phyloP scores from a whole-genome alignment of 805 yeast species.

The Metschnikowia borealis region DNA sequence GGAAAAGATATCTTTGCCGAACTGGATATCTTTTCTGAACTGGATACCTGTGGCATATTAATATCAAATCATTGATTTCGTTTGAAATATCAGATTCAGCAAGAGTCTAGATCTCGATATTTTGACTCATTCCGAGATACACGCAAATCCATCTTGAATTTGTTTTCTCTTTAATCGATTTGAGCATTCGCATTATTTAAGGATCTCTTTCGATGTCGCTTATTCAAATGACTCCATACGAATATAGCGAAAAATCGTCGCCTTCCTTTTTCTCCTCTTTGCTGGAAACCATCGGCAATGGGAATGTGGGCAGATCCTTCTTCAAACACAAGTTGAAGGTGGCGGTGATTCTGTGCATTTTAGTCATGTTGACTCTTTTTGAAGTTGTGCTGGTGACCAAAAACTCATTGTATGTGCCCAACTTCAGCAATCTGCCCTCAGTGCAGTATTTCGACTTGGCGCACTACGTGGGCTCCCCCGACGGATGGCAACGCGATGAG shows the following conservation, averaged over 20 bases:
- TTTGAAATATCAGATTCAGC: too few relatives aligned
- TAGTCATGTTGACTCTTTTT: slow-evolving; percentile 10
- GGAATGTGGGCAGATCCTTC: slow-evolving; percentile 7
- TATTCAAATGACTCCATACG: slow-evolving; percentile 21
- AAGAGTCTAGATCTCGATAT: too few relatives aligned
- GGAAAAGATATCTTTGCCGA: not conserved
- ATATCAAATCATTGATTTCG: too few relatives aligned
- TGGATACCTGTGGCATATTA: too few relatives aligned
- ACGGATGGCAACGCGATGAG: slow-evolving; percentile 79
- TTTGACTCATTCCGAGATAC: too few relatives aligned
- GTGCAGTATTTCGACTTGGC: slow-evolving; percentile 73
- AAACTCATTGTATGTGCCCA: slow-evolving; percentile 28
- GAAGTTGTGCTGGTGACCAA: slow-evolving; percentile 16
- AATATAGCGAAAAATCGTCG: slow-evolving; percentile 14
- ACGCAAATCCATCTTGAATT: not conserved
- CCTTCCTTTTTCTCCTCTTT: slow-evolving; percentile 5
- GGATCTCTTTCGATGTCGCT: slow-evolving; percentile 6
- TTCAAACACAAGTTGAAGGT: slow-evolving; percentile 14
- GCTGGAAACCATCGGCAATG: slow-evolving; percentile 1
- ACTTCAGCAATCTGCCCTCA: slow-evolving; percentile 24
- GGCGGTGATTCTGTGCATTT: slow-evolving; percentile 5
- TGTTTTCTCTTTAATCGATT: not conserved
- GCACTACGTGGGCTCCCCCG: slow-evolving; percentile 57
- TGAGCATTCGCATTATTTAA: not conserved
- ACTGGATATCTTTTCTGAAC: too few relatives aligned